A percentile compares a stretch with the other conserved stretches of the same genome.
Evolutionary conservation across 129 eudicot genomes (phyloP).

Genomic region (Helichrysum umbraculigerum): DNA sequence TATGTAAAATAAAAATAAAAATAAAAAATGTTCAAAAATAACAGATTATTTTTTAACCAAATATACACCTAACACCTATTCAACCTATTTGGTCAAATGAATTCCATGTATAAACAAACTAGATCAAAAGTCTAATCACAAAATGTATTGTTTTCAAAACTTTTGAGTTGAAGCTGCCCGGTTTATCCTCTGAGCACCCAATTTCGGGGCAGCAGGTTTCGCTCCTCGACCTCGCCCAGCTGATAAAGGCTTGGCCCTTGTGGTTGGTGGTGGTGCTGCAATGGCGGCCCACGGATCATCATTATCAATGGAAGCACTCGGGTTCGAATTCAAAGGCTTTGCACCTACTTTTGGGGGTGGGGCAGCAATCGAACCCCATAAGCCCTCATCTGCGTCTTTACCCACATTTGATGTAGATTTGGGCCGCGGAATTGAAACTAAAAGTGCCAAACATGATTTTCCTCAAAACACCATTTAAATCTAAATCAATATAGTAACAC

Average conservation of each 20-base stretch:
- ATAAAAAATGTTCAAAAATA: conserved; percentile 21
- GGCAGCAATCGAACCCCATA: conserved; percentile 89
- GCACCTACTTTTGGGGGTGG: conserved; percentile 61
- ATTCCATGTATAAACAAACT: conserved; percentile 23
- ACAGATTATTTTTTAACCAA: conserved; percentile 33
- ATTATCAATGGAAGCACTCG: conserved; percentile 37
- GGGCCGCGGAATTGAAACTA: conserved; percentile 53
- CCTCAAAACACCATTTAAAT: not conserved
- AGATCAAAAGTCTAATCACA: not conserved
- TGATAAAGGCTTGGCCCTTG: conserved; percentile 77
- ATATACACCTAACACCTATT: conserved; percentile 33
- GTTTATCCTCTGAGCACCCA: conserved; percentile 95
- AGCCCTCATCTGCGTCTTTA: conserved; percentile 66
- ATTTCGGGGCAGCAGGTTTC: conserved; percentile 64
- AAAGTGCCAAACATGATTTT: not conserved
- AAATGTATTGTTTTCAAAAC: conserved; percentile 24
- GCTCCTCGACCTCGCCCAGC: conserved; percentile 76
- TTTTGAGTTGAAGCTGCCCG: conserved; percentile 69
- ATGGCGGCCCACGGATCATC: conserved; percentile 92
- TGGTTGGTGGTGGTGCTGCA: conserved; percentile 94
- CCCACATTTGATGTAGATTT: conserved; percentile 50
- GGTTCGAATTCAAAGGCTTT: conserved; percentile 44
- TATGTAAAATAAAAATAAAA: not conserved
- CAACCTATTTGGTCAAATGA: conserved; percentile 35
- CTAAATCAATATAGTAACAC: not conserved